Base-by-base conservation (phyloP, 441 rosid species). In the Syzygium malaccense region DNA sequence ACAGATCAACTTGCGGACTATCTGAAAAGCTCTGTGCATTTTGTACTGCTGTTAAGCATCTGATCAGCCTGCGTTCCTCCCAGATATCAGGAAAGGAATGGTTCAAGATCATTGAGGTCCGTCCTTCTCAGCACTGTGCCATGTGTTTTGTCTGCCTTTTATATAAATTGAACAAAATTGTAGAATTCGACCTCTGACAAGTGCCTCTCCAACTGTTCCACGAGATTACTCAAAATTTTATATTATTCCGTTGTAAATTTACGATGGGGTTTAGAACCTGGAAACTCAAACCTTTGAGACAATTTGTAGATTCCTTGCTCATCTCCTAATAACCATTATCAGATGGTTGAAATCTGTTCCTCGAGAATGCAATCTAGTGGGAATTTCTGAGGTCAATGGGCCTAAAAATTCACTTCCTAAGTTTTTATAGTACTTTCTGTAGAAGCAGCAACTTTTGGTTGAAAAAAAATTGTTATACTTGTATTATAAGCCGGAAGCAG, bases 51-150 rank as follows among this genome's bases (percentile, higher is more conserved):
- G 33, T 62, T 60, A 88, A n/a, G 84, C 85, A 37, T 89, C 92
- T 94, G 86, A 94, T 90, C 88, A 85, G 20, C 86, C 66, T 91
- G 51, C 91, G 57, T 91, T 93, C 19, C 87, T 93, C 93, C 87
- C 93, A 98, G 99, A 85, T 98, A 93, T 91, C 90, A 4, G 98
- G 98, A 86, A 93, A 96, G 87, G 99, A 96, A 90, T 98, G 99
- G 99, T 91, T 93, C 83, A 88, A 95, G 55, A 88, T 91, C 89
- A 90, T 98, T 89, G 98, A 98, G 98, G 99, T 97, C 92, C 88
- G 98, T 86, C 62, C 88, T 91, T 66, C 88, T 86, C 71, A 85
- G 86, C 91, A 85, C 85, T 60, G 12, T 88, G 30, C 26, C 62
- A 4, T 7, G 3, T 37, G 15, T 75, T 75, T 75, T 23, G 23